Evolutionary conservation across 768 basidiomycete genomes (phyloP), one percentile per base, ranked within the genome.

Genomic region (Suillus hirtellus): DNA sequence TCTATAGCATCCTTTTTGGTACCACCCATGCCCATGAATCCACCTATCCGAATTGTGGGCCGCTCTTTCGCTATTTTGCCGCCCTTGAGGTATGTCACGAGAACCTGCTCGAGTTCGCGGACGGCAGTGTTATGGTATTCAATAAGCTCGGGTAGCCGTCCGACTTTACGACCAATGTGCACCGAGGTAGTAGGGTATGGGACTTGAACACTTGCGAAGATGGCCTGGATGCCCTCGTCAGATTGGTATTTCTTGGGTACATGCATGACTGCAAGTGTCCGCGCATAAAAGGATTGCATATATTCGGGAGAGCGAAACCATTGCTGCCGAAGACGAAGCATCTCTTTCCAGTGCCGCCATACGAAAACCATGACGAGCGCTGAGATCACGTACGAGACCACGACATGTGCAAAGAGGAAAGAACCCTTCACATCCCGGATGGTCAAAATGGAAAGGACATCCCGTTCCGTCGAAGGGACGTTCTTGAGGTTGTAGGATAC

Each of bases 281-380:
- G 87, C 1, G 96, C 93, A 71, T 97, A 95, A 81, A 99, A 97
- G 2, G 91, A 90, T 65, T 89, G 83, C 59, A 89, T 82, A 76
- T 97, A 96, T 71, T 93, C 92, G 9, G 92, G 89, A 3, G 91
- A 93, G 65, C 90, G 87, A 81, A 95, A 99, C 92, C 94, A 99
- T 40, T 82, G 79, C 66, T 85, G 82, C 3, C 96, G 89, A 1
- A 99, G 86, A 49, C 77, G 79, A 59, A 98, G 79, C 84, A 99
- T 93, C 52, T 80, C 78, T 53, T 75, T 81, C 93, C 92, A 95
- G 73, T 96, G 86, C 37, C 80, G 68, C 76, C 89, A 89, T 55
- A 93, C 84, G 70, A 86, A 87, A 69, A 73, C 85, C 71, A 93
- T 84, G 73, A 94, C 86, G 65, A 91, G 72, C 69, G 82, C 77